Evolutionary conservation across 768 basidiomycete genomes (phyloP), one percentile per base, ranked within the genome.

Genomic region (Boletus bicolor): DNA sequence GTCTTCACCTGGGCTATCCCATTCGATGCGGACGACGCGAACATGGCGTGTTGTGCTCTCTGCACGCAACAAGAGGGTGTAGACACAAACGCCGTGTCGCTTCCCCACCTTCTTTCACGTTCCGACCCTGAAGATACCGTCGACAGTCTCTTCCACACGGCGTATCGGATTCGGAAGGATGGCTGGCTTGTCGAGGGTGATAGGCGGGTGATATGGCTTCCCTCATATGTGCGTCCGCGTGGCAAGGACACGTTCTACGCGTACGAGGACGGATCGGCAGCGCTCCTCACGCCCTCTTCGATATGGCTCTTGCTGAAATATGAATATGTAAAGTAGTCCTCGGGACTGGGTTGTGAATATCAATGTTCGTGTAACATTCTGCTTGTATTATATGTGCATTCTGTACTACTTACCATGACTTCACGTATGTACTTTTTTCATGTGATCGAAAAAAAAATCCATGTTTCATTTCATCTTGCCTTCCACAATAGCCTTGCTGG

Each of bases 131-230:
- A 41, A 8, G 60, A 61, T 14, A 15, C 32, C 6, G 4, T 48
- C 3, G 57, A 61, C 35, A 17, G 44, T 11, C 50, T 45, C n/a
- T 35, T 61, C n/a, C 50, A 46, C 19, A 55, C 60, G 3, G 9
- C 58, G 0, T 61, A 52, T 21, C 50, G 53, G 19, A 48, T 61
- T 7, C 60, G 54, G 5, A 59, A 59, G 46, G 54, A 59, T 9
- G 58, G 58, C 1, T 59, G 58, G 58, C 49, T 59, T 4, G 58
- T 59, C 43, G 17, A 50, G 3, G 56, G 56, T 11, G 54, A 55
- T 12, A 45, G 49, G 19, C 53, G 57, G 7, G 21, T 58, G 19
- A 4, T 58, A 44, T 56, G 51, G 55, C n/a, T 56, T 3, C 50
- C 55, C 1, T 32, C 50, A 0, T 24, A 1, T n/a, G 7, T 24